Conservation (phyloP, 352 stramenopile species). For the Pythium grandisporangium region DNA sequence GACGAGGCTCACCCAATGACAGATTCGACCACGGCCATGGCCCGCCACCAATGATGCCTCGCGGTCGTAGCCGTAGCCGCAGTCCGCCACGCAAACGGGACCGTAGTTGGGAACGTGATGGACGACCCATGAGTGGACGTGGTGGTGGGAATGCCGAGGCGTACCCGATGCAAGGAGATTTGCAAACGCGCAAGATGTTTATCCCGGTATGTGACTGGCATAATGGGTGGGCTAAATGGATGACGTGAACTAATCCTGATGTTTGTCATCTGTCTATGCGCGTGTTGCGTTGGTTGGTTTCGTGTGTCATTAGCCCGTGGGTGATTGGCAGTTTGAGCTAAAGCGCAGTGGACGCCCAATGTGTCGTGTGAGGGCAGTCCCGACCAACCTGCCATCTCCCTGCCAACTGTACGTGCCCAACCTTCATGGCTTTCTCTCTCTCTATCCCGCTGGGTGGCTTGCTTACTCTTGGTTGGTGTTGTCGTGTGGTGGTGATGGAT, state of each 20-base stretch:
- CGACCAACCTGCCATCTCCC: constrained; percentile 16
- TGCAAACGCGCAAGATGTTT: constrained; percentile 1
- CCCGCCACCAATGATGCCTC: not conserved
- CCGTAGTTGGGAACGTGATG: constrained; percentile 12
- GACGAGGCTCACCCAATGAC: not conserved
- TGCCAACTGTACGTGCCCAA: constrained; percentile 19
- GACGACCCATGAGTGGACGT: not conserved
- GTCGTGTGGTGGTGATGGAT: not conserved
- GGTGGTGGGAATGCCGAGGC: not conserved
- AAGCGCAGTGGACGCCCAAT: constrained; percentile 34
- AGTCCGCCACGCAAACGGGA: constrained; percentile 13
- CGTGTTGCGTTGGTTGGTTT: not conserved
- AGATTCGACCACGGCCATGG: constrained; percentile 2
- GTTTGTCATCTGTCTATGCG: not conserved
- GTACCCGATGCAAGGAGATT: too few species aligned
- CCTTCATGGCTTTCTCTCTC: constrained; percentile 14
- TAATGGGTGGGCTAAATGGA: not conserved
- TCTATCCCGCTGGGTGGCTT: not conserved
- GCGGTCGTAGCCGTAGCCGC: constrained; percentile 15
- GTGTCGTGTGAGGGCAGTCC: constrained; percentile 32
- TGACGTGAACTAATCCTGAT: not conserved
- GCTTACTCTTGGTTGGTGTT: constrained; percentile 3
- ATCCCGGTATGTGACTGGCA: not conserved
- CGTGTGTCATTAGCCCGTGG: constrained; percentile 9
- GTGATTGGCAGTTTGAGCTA: constrained; percentile 37